These are phyloP conservation scores for Vigna reflexopilosa DNA, from an alignment of 306 rosid genomes.

Conservation along the genomic window DNA sequence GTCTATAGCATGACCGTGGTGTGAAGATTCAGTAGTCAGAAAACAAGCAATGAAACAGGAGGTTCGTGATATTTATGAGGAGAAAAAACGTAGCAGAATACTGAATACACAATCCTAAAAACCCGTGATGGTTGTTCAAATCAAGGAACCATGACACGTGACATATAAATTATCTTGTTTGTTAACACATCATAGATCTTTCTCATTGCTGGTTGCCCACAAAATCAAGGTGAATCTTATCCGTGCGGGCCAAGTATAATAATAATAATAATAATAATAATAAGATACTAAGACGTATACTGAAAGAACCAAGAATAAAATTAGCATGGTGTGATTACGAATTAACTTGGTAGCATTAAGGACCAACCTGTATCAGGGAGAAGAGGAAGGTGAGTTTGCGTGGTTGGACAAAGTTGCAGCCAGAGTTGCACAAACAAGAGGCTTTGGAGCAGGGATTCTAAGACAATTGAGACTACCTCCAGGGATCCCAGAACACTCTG, in stretches of 20 bases:
- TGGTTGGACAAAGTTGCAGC: conserved; percentile 2
- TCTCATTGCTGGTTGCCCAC: conserved; percentile 5
- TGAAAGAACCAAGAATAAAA: conserved; percentile 42
- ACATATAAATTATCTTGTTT: conserved; percentile 35
- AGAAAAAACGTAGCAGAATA: conserved; percentile 3
- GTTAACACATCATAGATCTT: conserved; percentile 17
- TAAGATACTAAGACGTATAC: conserved; percentile 29
- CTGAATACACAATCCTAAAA: conserved; percentile 7
- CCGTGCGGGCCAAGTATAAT: conserved; percentile 30
- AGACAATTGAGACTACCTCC: conserved; percentile 78
- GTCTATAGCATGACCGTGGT: not conserved
- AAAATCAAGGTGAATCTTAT: conserved; percentile 33
- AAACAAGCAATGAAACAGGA: not conserved
- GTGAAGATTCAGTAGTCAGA: conserved; percentile 10
- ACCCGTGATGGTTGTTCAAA: conserved; percentile 14
- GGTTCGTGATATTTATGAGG: not conserved
- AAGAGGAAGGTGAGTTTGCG: conserved; percentile 42
- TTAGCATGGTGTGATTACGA: conserved; percentile 21
- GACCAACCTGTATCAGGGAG: conserved; percentile 56
- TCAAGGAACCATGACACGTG: conserved; percentile 44
- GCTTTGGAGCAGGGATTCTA: conserved; percentile 73
- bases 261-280: not conserved
- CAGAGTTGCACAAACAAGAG: conserved; percentile 67
- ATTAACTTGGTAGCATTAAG: conserved; percentile 39
- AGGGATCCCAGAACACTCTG: conserved; percentile 81